Conservation (phyloP, 1,139 yeast genomes). For the Schwanniomyces etchellsii region DNA sequence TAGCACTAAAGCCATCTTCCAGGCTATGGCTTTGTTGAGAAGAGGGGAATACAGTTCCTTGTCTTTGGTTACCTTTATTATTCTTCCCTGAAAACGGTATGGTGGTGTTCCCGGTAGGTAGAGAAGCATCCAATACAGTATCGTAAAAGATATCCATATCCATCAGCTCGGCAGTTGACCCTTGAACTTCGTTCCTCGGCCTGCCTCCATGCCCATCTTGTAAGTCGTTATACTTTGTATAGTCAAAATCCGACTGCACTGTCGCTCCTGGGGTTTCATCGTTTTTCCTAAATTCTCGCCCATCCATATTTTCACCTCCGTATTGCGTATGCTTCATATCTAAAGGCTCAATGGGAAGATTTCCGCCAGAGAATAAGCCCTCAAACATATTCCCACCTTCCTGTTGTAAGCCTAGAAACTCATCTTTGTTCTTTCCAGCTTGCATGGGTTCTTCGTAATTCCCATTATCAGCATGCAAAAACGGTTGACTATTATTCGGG, state of each 20-base stretch:
- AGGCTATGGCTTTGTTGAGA: background rate
- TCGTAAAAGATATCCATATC: constrained; percentile 27
- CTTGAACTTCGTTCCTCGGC: too few species aligned
- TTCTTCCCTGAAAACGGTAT: background rate
- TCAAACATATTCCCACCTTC: constrained; percentile 1
- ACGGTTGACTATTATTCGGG: background rate
- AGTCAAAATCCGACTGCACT: too few species aligned
- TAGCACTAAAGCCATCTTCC: background rate
- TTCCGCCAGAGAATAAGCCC: background rate
- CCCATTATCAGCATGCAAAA: background rate
- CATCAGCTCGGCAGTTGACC: too few species aligned
- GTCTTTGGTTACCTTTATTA: too few species aligned
- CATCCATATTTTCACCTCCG: too few species aligned
- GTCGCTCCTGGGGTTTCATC: too few species aligned
- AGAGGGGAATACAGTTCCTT: background rate
- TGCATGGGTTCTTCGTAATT: background rate
- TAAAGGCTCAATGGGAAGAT: background rate
- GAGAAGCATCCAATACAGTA: constrained; percentile 7
- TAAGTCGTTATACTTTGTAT: too few species aligned
- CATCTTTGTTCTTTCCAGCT: background rate
- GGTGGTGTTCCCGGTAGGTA: background rate
- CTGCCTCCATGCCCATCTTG: too few species aligned
- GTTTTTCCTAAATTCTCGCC: too few species aligned
- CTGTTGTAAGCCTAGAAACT: background rate
- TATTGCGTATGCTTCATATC: too few species aligned